Base-by-base conservation (phyloP, 2,329 filamentous ascomycete species). In the Fusarium heterosporum region DNA sequence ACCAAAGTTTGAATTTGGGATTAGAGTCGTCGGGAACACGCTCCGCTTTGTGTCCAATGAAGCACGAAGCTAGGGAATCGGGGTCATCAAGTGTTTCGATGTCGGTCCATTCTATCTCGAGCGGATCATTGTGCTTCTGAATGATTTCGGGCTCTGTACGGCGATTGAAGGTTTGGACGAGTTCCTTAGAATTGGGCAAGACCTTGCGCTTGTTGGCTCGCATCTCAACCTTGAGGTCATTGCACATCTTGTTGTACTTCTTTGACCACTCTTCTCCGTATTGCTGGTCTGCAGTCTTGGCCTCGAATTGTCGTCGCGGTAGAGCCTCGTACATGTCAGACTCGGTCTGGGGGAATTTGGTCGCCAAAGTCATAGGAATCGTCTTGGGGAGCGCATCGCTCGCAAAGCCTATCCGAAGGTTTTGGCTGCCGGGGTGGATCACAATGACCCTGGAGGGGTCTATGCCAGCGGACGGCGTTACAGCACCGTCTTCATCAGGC, bases 21-120 rank as follows among this genome's bases (percentile, higher is more conserved):
- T 88, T 87, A 4, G 96, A 98, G 64, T 92, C 86, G 73, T 99
- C 96, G 0, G 96, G 93, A 47, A 99, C 91, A 19, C 96, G 89
- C 62, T 94, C 82, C 5, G 96, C 96, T 54, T 91, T 87, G 58
- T 90, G 87, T 17, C 96, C 96, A 22, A 93, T 90, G 70, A 97
- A 91, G 75, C 89, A 93, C 0, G 83, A 82, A 3, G 84, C 82
- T 9, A 78, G 68, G 16, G 83, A 83, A 40, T 91, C 85, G 0
- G 90, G 87, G n/a, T 91, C 87, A 17, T 90, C 84, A 34, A 89
- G 80, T 4, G 81, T 80, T 6, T 85, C 85, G 38, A 97, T 82
- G 64, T 97, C 93, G 3, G 96, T 99, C 94, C 96, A 99, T 67
- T 98, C 94, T 49, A 98, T 90, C 68, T 96, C 91, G 70, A 97